Base-by-base conservation (phyloP, 345 rosid species). In the Acer negundo region DNA sequence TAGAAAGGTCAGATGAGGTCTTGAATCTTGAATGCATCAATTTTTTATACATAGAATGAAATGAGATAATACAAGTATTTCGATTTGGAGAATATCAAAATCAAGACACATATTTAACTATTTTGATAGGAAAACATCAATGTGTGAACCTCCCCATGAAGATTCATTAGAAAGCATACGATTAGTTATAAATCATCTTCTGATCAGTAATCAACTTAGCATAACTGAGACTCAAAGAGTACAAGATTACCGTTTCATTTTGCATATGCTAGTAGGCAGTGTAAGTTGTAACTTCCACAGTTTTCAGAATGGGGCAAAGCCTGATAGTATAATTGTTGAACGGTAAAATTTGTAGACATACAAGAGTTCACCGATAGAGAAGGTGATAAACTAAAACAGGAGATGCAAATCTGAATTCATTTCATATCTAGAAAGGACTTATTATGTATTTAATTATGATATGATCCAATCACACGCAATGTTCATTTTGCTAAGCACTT, bases 351-450 rank as follows among this genome's bases (percentile, higher is more conserved):
- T 42, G 5, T 6, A 24, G 8, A 4, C 7, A 38, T 64, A 64
- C 68, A 28, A 15, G 40, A 69, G 26, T 12, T 69, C 59, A 22
- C 71, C 5, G 31, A 44, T 3, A 12, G 8, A 72, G 22, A 38
- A 35, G 75, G 28, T 72, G 47, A 58, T 38, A 58, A 38, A 72
- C 20, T 55, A 63, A 31, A 35, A 35, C 6, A 35, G 38, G 38
- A 35, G 38, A 35, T 35, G 6, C 38, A 35, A 35, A 35, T 35
- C 38, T 35, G 38, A 35, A 35, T 40, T 53, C 55, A 40, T 20
- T 73, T 59, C 28, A 73, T 22, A 73, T 59, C 40, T 23, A 35
- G 38, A 35, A 73, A 61, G 23, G 19, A 73, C 19, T 38, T 7
- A 20, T 44, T 12, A 42, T 4, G n/a, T 40, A 20, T 7, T 61